phyloP scores from a whole-genome alignment of 768 basidiomycete species.

The Leccinum sublutescens region DNA sequence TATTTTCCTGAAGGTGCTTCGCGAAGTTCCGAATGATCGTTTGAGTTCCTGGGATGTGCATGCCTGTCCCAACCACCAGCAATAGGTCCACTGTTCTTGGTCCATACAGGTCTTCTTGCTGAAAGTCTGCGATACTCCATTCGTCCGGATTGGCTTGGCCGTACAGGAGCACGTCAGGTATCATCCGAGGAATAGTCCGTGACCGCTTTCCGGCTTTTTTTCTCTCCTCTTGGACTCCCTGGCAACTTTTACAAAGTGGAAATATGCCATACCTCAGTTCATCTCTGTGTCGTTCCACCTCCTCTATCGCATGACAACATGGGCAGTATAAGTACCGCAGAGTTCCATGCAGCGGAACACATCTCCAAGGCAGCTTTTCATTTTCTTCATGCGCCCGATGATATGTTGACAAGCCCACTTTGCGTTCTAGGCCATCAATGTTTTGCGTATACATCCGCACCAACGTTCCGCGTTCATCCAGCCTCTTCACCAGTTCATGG shows the following conservation, averaged over 20 bases:
- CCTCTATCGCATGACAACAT: conserved; percentile 3
- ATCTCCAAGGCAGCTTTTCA: background rate
- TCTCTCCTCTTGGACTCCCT: background rate
- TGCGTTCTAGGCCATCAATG: conserved; percentile 12
- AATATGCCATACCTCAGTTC: conserved; percentile 5
- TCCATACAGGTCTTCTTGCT: conserved; percentile 3
- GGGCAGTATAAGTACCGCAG: conserved; percentile 9
- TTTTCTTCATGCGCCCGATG: background rate
- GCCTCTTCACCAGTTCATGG: conserved; percentile 9
- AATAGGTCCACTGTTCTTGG: background rate
- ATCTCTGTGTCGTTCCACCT: background rate
- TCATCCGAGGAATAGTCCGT: background rate
- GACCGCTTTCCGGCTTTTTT: background rate
- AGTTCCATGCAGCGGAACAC: conserved; percentile 8
- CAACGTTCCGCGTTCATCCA: conserved; percentile 6
- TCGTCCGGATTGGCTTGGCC: conserved; percentile 6
- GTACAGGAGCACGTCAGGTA: conserved; percentile 14
- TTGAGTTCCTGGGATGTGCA: conserved; percentile 15
- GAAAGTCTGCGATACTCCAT: background rate
- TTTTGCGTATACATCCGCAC: conserved; percentile 14
- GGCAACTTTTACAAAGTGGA: conserved; percentile 1
- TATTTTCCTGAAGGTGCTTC: background rate
- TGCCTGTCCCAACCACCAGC: conserved; percentile 12
- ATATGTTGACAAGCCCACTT: conserved; percentile 5
- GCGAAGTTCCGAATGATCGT: conserved; percentile 6